Conservation (phyloP, 768 basidiomycete genomes). For the Russula vinacea region DNA sequence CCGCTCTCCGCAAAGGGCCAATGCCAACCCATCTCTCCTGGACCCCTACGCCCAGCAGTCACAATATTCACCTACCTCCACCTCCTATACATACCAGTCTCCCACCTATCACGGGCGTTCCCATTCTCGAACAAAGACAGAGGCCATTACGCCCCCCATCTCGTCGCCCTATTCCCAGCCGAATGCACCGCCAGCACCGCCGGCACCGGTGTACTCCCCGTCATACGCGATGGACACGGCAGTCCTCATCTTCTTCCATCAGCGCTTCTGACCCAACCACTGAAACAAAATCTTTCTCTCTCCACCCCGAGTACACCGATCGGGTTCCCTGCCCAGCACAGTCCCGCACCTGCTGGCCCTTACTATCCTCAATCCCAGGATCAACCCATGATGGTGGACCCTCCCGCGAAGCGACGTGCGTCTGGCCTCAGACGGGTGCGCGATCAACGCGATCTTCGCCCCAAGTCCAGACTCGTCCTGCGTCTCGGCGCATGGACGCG, state of each 20-base stretch:
- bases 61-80: conserved; percentile 60
- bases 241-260: conserved; percentile 57
- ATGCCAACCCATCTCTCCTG: conserved; percentile 46
- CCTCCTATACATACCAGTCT: conserved; percentile 47
- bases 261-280: conserved; percentile 49
- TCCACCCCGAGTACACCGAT: conserved; percentile 74
- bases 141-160: conserved; percentile 34
- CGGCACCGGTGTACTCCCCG: conserved; percentile 41
- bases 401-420: conserved; percentile 58
- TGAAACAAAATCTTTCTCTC: conserved; percentile 50
- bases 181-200: conserved; percentile 37
- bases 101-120: conserved; percentile 43
- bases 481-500: conserved; percentile 72
- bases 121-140: conserved; percentile 52
- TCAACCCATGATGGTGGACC: conserved; percentile 72
- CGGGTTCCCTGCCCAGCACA: conserved; percentile 57
- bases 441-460: conserved; percentile 72
- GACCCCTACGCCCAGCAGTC: conserved; percentile 70
- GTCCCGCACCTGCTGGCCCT: conserved; percentile 44
- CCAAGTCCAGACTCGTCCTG: conserved; percentile 62
- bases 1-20: conserved; percentile 62
- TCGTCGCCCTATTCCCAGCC: conserved; percentile 59
- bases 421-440: conserved; percentile 78
- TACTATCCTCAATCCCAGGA: conserved; percentile 54
- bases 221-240: conserved; percentile 61